Percentiles rank a stretch among this genome's conserved stretches.
Evolutionary conservation across 495 filamentous ascomycete genomes (phyloP).

Genomic region (Neurospora sp.): DNA sequence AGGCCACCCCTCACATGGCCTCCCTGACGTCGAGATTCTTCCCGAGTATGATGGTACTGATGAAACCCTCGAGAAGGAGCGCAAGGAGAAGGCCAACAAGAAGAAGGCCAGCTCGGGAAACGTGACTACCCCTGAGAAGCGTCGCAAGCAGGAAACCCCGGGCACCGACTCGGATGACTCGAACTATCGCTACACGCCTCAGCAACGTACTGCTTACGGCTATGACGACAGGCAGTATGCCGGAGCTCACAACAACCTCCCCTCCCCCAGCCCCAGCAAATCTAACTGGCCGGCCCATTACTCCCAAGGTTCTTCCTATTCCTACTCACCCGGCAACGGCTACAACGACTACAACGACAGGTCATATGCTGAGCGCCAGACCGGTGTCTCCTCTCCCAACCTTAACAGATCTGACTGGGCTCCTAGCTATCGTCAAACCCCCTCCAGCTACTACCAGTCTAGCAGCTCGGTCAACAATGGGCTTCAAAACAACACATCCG

Average conservation of each 20-base stretch:
- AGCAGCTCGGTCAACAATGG: neutral
- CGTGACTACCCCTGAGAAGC: neutral
- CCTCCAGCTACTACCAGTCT: neutral
- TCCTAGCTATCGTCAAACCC: neutral
- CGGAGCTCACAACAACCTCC: neutral
- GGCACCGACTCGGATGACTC: conserved; percentile 1
- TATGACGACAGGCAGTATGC: neutral
- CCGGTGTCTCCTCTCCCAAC: neutral
- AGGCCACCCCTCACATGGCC: conserved; percentile 11
- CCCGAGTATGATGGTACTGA: conserved; percentile 21
- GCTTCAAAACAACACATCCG: neutral
- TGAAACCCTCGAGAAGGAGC: conserved; percentile 23
- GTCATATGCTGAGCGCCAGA: neutral
- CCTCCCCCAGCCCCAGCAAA: neutral
- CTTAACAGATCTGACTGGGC: neutral
- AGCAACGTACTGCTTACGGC: conserved; percentile 1
- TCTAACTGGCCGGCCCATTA: neutral
- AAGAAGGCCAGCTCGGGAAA: neutral
- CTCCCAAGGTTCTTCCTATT: neutral
- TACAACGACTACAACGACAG: neutral
- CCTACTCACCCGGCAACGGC: neutral
- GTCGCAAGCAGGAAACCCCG: neutral
- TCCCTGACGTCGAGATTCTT: conserved; percentile 62
- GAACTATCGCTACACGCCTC: neutral
- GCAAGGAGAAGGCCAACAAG: conserved; percentile 8